These are phyloP conservation scores for Grammothele lineata DNA, from an alignment of 768 basidiomycete genomes.

Conservation along the genomic window DNA sequence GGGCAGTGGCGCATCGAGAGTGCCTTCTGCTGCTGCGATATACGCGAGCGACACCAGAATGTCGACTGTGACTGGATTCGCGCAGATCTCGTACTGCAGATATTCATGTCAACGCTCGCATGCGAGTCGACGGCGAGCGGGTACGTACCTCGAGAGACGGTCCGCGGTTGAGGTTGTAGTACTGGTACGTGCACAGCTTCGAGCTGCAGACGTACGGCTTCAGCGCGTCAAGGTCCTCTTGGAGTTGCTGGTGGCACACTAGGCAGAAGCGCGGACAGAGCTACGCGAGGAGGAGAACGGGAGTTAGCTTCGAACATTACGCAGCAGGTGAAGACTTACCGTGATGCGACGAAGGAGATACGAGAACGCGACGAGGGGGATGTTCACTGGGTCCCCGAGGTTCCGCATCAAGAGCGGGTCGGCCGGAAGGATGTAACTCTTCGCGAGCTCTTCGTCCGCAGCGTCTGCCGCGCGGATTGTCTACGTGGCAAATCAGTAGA, in stretches of 20 bases:
- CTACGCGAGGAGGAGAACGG: constrained; percentile 34
- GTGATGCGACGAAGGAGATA: constrained; percentile 63
- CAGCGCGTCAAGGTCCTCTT: constrained; percentile 50
- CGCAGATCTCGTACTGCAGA: constrained; percentile 61
- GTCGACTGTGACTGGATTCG: constrained; percentile 61
- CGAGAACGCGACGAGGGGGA: constrained; percentile 58
- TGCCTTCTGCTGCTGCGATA: constrained; percentile 47
- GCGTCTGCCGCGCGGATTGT: constrained; percentile 36
- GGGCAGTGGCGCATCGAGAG: constrained; percentile 54
- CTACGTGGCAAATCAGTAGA: constrained; percentile 8
- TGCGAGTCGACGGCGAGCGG: not conserved
- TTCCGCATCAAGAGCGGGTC: constrained; percentile 45
- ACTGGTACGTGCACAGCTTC: constrained; percentile 66
- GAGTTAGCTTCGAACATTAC: no score
- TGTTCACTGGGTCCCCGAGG: constrained; percentile 41
- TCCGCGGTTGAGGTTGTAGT: constrained; percentile 59
- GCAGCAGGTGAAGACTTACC: constrained; percentile 37
- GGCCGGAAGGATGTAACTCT: constrained; percentile 44
- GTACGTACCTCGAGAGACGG: constrained; percentile 58
- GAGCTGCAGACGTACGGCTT: constrained; percentile 72
- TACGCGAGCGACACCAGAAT: constrained; percentile 64
- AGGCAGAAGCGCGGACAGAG: constrained; percentile 67
- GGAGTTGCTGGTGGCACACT: constrained; percentile 65
- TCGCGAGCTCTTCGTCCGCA: constrained; percentile 35
- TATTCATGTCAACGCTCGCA: not conserved